A percentile compares a stretch with the other conserved stretches of the same genome.
These are phyloP conservation scores for Nephelium lappaceum DNA, from an alignment of 345 rosid species.

Conservation along the genomic window DNA sequence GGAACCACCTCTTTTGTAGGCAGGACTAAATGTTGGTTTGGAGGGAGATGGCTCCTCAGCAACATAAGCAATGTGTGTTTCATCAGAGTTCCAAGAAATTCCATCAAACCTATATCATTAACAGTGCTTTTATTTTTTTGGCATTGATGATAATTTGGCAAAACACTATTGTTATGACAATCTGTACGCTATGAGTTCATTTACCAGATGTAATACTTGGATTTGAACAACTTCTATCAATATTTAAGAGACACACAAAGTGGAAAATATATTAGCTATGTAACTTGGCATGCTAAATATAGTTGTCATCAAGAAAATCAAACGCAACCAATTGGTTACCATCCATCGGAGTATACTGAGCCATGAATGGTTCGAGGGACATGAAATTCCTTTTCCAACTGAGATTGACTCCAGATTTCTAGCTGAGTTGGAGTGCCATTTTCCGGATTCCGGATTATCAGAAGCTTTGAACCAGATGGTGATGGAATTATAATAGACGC, in stretches of 20 bases:
- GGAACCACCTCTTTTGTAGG: conserved; percentile 57
- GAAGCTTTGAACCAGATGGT: conserved; percentile 82
- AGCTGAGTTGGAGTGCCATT: conserved; percentile 75
- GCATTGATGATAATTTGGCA: conserved; percentile 7
- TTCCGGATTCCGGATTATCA: conserved; percentile 74
- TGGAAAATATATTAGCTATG: background rate
- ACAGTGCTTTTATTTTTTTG: conserved; percentile 17
- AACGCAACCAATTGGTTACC: conserved; percentile 44
- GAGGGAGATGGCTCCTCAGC: conserved; percentile 73
- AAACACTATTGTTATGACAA: too few species aligned
- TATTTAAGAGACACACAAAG: too few species aligned
- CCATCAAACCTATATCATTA: conserved; percentile 79
- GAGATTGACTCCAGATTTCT: conserved; percentile 82
- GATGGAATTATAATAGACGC: conserved; percentile 75
- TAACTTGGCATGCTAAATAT: too few species aligned
- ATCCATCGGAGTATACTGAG: conserved; percentile 80
- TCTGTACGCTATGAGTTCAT: too few species aligned
- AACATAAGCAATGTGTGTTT: conserved; percentile 74
- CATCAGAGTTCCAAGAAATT: conserved; percentile 89
- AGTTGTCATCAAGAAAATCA: background rate
- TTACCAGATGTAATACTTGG: too few species aligned
- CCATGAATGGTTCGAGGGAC: conserved; percentile 83
- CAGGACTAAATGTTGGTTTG: conserved; percentile 67
- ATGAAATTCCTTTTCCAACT: conserved; percentile 79
- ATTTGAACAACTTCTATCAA: background rate